A percentile compares a stretch with the other conserved stretches of the same genome.
These are phyloP conservation scores for Vigna trinervia DNA, from an alignment of 306 rosid genomes.

Conservation along the genomic window DNA sequence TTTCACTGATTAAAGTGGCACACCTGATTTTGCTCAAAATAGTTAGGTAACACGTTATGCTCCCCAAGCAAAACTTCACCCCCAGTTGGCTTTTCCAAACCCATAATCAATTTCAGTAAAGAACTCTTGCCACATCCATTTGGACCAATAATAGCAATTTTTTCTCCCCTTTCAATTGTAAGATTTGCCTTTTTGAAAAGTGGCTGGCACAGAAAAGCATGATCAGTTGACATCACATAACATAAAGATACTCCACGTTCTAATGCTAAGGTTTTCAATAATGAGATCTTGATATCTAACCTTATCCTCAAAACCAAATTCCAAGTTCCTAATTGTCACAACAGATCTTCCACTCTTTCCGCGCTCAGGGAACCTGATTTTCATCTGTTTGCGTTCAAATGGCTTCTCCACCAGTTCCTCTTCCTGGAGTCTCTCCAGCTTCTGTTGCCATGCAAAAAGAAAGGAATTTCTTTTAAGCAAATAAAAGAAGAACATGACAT, in stretches of 20 bases:
- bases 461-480: slow-evolving; percentile 39
- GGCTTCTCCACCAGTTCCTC: slow-evolving; percentile 90
- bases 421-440: slow-evolving; percentile 92
- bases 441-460: slow-evolving; percentile 63
- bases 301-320: slow-evolving; percentile 81
- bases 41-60: slow-evolving; percentile 93
- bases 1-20: slow-evolving; percentile 28
- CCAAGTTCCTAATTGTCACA: slow-evolving; percentile 70
- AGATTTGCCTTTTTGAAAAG: slow-evolving; percentile 89
- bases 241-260: slow-evolving; percentile 7
- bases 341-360: slow-evolving; percentile 94
- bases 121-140: slow-evolving; percentile 99
- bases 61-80: slow-evolving; percentile 94
- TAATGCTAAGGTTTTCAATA: slow-evolving; percentile 22
- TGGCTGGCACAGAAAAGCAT: slow-evolving; percentile 59
- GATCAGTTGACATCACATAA: slow-evolving; percentile 40
- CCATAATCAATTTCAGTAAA: slow-evolving; percentile 90
- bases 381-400: slow-evolving; percentile 94
- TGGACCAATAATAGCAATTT: slow-evolving; percentile 93
- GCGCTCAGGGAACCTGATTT: slow-evolving; percentile 94
- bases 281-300: slow-evolving; percentile 52
- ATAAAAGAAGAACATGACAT: slow-evolving; percentile 28
- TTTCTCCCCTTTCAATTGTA: slow-evolving; percentile 90
- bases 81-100: slow-evolving; percentile 73
- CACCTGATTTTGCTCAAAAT: slow-evolving; percentile 99